phyloP scores from a whole-genome alignment of 352 stramenopile genomes.

The Globisporangium rhizosaccharum region DNA sequence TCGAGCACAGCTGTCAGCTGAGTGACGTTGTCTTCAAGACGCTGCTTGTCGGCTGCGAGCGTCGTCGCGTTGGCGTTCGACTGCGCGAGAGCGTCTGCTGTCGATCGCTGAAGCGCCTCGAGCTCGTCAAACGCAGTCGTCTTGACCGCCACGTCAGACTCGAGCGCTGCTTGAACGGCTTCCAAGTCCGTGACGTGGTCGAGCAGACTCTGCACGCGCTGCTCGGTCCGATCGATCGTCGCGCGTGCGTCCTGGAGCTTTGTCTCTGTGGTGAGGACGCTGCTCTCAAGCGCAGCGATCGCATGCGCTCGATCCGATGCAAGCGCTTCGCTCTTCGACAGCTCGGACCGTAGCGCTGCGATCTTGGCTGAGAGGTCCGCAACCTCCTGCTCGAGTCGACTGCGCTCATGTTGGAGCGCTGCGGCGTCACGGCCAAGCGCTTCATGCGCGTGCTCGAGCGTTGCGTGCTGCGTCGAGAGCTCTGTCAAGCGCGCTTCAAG shows the following conservation, averaged over 20 bases:
- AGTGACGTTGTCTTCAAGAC: no score
- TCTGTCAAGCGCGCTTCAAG: constrained; percentile 33
- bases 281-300: constrained; percentile 1
- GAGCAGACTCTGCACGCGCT: not conserved
- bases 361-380: not conserved
- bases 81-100: no score
- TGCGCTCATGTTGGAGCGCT: not conserved
- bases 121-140: no score
- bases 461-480: constrained; percentile 19
- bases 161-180: not conserved
- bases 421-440: not conserved
- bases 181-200: no score
- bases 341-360: not conserved
- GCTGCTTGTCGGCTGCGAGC: no score
- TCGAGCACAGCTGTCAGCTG: no score
- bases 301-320: not conserved
- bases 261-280: not conserved
- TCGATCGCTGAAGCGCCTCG: no score
- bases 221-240: not conserved
- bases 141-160: not conserved
- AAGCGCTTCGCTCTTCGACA: not conserved
- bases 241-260: not conserved
- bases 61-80: no score
- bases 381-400: not conserved
- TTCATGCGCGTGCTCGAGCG: constrained; percentile 1